Evolutionary conservation across 257 asterid species (phyloP), one percentile per base, ranked within the genome.

Genomic region (Capsicum rhomboideum): DNA sequence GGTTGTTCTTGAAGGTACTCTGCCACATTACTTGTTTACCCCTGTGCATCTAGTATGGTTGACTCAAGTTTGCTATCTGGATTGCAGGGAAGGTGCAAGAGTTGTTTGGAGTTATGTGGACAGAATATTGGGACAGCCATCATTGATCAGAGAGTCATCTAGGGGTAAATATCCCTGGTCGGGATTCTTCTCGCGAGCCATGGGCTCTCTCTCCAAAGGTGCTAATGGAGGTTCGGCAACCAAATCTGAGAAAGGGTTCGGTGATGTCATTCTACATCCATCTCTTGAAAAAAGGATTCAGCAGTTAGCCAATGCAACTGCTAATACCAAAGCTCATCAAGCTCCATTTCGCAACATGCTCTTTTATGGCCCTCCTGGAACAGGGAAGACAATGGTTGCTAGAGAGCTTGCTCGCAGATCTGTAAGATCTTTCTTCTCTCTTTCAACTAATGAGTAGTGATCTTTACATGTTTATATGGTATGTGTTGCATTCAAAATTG

Each of bases 341-440:
- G 99, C 98, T 40, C 99, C 99, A 63, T 96, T 93, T 52, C 91
- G 99, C 74, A 96, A 96, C 89, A 91, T 96, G 94, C 99, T 96
- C 52, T 94, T 96, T 84, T 93, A 93, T 83, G 99, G 99, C 77
- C 98, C 98, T 77, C 99, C 98, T 42, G 99, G 99, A 84, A 94
- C 99, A 49, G 99, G 99, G 88, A 96, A 96, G 89, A 96, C 99
- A 59, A 94, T 96, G 98, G 98, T 94, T 86, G 99, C 98, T 58
- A 93, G 98, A 84, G 99, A 96, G 94, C 97, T 96, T 87, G 99
- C 99, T 58, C 96, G 86, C 46, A 94, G 89, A 92, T 96, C 97
- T 83, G 99, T 94, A 93, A 83, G 98, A 77, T 23, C 63, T 50
- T 50, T 49, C 64, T 17, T 50, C 64, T 23, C 46, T 7, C 50